phyloP scores from a whole-genome alignment of 2,329 filamentous ascomycete genomes.

The Talaromyces atroroseus region DNA sequence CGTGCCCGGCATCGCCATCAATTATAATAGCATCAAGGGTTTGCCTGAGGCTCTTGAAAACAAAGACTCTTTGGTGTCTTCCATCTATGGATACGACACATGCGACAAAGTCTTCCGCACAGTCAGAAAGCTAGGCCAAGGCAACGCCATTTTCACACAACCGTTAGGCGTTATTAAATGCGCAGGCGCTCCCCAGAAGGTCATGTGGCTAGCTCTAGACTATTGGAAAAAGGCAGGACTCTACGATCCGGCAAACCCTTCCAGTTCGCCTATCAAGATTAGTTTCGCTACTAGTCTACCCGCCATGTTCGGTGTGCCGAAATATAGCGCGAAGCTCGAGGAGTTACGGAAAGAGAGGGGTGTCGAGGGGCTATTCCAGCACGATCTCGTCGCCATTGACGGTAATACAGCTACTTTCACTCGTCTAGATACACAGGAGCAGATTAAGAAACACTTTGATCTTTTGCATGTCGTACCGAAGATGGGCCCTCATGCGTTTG shows the following conservation, averaged over 20 bases:
- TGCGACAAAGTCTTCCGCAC: slow-evolving; percentile 50
- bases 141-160: slow-evolving; percentile 55
- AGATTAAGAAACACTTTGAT: slow-evolving; percentile 48
- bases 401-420: slow-evolving; percentile 51
- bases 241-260: slow-evolving; percentile 40
- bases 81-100: slow-evolving; percentile 54
- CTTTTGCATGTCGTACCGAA: slow-evolving; percentile 55
- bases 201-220: slow-evolving; percentile 58
- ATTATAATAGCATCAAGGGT: slow-evolving; percentile 50
- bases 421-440: slow-evolving; percentile 38
- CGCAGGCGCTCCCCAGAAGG: slow-evolving; percentile 57
- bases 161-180: slow-evolving; percentile 56
- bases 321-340: slow-evolving; percentile 53
- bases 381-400: slow-evolving; percentile 51
- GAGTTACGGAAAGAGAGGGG: slow-evolving; percentile 49
- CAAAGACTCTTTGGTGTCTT: slow-evolving; percentile 46
- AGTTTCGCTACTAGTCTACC: slow-evolving; percentile 53
- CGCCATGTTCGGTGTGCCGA: slow-evolving; percentile 56
- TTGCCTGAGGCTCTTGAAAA: slow-evolving; percentile 53
- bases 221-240: slow-evolving; percentile 52
- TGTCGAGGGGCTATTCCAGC: slow-evolving; percentile 55
- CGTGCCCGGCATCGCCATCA: slow-evolving; percentile 52
- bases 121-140: slow-evolving; percentile 45
- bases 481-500: slow-evolving; percentile 53
- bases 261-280: slow-evolving; percentile 44